These are phyloP conservation scores for Apiospora phragmitis DNA, from an alignment of 2,329 filamentous ascomycete genomes.

Conservation along the genomic window DNA sequence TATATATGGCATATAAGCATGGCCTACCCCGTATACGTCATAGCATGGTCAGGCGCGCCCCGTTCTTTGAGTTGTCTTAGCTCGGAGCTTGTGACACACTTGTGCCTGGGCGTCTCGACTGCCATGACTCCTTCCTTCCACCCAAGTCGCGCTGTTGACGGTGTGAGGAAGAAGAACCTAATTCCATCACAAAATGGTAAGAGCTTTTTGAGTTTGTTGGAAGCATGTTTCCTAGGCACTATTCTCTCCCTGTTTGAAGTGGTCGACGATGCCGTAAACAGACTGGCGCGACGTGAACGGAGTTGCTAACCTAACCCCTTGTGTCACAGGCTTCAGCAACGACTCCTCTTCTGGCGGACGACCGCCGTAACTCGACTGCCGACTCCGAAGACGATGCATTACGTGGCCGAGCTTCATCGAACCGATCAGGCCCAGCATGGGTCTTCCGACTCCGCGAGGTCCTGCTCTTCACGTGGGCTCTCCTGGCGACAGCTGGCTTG, in stretches of 20 bases:
- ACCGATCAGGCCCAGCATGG: slow-evolving; percentile 24
- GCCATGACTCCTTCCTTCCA: not conserved
- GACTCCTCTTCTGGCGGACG: slow-evolving; percentile 32
- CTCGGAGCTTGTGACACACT: not conserved
- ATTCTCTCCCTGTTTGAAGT: not conserved
- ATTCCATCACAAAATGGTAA: not conserved
- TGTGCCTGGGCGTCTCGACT: not conserved
- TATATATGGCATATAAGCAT: not conserved
- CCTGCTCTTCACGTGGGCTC: slow-evolving; percentile 78
- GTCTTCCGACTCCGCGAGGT: slow-evolving; percentile 63
- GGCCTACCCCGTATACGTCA: not conserved
- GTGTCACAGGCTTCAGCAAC: slow-evolving; percentile 25
- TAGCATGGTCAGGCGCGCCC: not conserved
- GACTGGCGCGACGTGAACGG: not conserved
- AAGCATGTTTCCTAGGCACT: not conserved
- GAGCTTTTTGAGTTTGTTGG: not conserved
- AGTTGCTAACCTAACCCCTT: not conserved
- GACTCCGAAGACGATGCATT: slow-evolving; percentile 38
- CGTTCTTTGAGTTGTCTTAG: not conserved
- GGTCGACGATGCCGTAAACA: not conserved
- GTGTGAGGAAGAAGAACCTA: not conserved
- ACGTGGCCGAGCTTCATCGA: slow-evolving; percentile 29
- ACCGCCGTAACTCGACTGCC: slow-evolving; percentile 22
- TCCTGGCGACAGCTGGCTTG: slow-evolving; percentile 75
- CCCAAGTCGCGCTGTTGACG: not conserved